Evolutionary conservation across 257 asterid genomes (phyloP), one percentile per base, ranked within the genome.

Genomic region (Paulownia fortunei): DNA sequence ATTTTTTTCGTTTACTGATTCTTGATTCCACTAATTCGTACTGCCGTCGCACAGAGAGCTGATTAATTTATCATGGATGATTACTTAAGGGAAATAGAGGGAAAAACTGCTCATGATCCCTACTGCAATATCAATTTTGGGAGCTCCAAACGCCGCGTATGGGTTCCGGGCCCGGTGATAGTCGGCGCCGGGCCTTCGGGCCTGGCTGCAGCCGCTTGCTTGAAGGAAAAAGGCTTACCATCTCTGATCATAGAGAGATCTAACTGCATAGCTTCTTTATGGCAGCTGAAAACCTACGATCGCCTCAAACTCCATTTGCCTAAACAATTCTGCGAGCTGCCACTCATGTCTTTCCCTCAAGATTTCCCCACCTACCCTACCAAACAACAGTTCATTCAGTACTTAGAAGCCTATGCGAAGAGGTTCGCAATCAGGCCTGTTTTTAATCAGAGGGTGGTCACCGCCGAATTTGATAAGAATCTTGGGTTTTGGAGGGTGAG

Each of bases 161-260:
- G 79, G 55, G 86, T 92, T 0, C 90, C 90, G 8, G 92, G 91
- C 1, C 93, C 98, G 0, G 79, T 94, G 0, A 92, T 94, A 44
- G 91, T 94, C 10, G 98, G 98, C 0, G 98, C 97, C 0, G 97
- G 98, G 5, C 97, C 98, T 0, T 90, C 97, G 23, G 97, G 98
- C 0, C 83, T 94, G 9, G 98, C 98, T 0, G 93, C 83, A 6
- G 94, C 97, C 0, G 97, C 97, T 1, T 92, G 98, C 69, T 49
- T 94, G 68, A 83, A 81, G 56, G 86, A 78, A 12, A 77, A 79
- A 13, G 91, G 91, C 0, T 84, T 92, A 5, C 93, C 94, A 0
- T 87, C 93, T 3, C 67, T 89, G 11, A 72, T 94, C 0, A 36
- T 94, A 10, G 97, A 94, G 86, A 81, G 98, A 81, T 91, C 92